Base-by-base conservation (phyloP, 139 green algal genomes). In the Chlamydomonas sp. region DNA sequence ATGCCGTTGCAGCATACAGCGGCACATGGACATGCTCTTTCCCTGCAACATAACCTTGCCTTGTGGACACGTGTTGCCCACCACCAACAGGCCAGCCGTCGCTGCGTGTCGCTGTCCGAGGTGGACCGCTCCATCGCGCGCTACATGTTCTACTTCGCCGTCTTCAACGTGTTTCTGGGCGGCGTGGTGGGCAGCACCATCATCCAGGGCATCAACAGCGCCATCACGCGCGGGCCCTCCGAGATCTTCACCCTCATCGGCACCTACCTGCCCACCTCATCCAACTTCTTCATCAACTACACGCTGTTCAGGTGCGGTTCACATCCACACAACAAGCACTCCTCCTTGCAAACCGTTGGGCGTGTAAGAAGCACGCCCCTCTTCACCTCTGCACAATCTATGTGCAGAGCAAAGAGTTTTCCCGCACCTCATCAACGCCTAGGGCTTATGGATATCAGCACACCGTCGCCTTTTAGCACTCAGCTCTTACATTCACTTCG, bases 281-380 rank as follows among this genome's bases (percentile, higher is more conserved):
- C 92, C 85, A 98, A 98, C 91, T 98, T 97, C 92, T 98, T 98
- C 93, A 95, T 98, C 80, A 95, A 93, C 87, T 96, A 96, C 84
- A 78, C 59, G n/a, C 89, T 95, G 58, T 83, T 87, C 67, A 84
- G 93, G 83, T 83, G 88, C 18, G 91, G 66, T 12, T 18, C 66
- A 14, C 14, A 14, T 69, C 31, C 31, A 49, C 31, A 49, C 31
- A 49, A 49, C 31, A 49, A 49, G 31, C 31, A 49, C 31, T 49
- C 31, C 31, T 49, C 31, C 31, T 49, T 49, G 31, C 31, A 49
- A 49, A 49, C 31, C 31, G 31, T 49, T 49, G 31, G 31, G 31
- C 31, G 31, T 49, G 31, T 49, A 49, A 49, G n/a, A n/a, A n/a
- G n/a, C n/a, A n/a, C 8, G 64, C 64, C 64, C 64, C 64, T 69